Evolutionary conservation across 169 alveolate genomes (phyloP).

Genomic region (Plasmodium coatneyi): DNA sequence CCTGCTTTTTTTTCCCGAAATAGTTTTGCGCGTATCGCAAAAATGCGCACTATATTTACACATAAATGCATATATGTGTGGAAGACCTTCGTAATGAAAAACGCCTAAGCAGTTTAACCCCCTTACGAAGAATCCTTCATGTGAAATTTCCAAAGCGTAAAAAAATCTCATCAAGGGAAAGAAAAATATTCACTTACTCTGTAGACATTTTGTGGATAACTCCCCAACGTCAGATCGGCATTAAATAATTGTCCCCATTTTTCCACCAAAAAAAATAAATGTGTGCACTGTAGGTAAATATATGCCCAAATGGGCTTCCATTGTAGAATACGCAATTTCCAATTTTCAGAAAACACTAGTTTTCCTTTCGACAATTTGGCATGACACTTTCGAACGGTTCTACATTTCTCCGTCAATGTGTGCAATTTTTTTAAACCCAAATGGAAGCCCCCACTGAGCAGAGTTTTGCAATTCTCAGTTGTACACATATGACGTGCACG

Average conservation of each 20-base stretch:
- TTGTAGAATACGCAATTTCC: neutral
- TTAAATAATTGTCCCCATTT: neutral
- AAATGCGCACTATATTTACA: neutral
- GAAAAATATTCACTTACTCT: neutral
- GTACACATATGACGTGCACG: neutral
- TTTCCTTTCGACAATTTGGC: neutral
- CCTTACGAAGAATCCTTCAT: neutral
- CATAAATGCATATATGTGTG: neutral
- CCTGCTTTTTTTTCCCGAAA: neutral
- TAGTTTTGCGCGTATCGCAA: neutral
- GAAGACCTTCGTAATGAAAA: neutral
- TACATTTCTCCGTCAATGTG: neutral
- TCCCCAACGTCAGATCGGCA: neutral
- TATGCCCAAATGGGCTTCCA: neutral
- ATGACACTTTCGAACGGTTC: neutral
- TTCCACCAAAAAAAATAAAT: neutral
- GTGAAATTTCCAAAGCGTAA: neutral
- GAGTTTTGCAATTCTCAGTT: no score
- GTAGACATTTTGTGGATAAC: neutral
- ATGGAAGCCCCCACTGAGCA: neutral
- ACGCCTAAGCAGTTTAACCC: neutral
- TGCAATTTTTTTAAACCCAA: neutral
- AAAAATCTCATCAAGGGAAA: neutral
- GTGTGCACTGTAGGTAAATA: neutral
- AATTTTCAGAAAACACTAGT: neutral